phyloP scores from a whole-genome alignment of 352 stramenopile species.

The Elongisporangium undulatum region DNA sequence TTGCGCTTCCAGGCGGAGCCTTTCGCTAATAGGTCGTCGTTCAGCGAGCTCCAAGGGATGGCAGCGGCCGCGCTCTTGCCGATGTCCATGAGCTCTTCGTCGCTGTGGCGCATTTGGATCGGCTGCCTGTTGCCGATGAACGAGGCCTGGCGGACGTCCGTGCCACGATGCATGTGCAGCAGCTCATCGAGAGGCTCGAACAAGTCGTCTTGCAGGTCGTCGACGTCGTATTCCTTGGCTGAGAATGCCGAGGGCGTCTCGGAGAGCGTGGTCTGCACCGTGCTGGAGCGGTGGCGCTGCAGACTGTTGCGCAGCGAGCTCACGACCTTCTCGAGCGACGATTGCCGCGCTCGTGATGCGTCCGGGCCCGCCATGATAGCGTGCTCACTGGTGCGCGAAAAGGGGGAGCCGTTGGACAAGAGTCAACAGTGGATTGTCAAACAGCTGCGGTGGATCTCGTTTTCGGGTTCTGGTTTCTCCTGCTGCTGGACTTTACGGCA shows the following conservation, averaged over 20 bases:
- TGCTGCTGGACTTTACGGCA: not conserved
- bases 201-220: not conserved
- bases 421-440: not conserved
- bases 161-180: not conserved
- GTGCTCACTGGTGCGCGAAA: too few species aligned
- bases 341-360: not conserved
- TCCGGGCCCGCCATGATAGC: not conserved
- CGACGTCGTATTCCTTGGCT: not conserved
- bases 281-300: not conserved
- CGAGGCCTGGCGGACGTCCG: conserved; percentile 7
- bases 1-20: conserved; percentile 34
- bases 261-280: not conserved
- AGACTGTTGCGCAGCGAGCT: not conserved
- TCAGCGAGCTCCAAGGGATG: conserved; percentile 4
- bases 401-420: not conserved
- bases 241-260: not conserved
- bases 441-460: not conserved
- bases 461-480: not conserved
- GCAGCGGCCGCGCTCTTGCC: conserved; percentile 16
- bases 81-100: conserved; percentile 20
- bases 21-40: conserved; percentile 8
- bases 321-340: not conserved
- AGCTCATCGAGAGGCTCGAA: not conserved
- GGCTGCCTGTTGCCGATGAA: conserved; percentile 16
- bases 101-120: conserved; percentile 23